Evolutionary conservation across 352 stramenopile species (phyloP).

Genomic region (Aphanomyces stellatus): DNA sequence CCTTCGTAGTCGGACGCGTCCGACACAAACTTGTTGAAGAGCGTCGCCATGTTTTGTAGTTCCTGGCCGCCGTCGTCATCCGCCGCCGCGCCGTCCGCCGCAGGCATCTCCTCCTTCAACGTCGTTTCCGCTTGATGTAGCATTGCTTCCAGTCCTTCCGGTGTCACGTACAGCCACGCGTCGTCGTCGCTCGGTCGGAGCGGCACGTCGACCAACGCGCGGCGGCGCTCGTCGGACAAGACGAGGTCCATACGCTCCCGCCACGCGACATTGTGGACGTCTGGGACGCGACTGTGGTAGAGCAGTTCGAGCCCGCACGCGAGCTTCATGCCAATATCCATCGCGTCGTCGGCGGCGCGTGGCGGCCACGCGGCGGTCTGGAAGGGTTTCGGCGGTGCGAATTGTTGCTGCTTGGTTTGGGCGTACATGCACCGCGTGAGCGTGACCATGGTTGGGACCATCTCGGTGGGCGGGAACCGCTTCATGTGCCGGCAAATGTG

Average conservation of each 20-base stretch:
- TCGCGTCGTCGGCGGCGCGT: conserved; percentile 25
- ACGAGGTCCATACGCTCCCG: conserved; percentile 31
- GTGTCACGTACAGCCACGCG: conserved; percentile 70
- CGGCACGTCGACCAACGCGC: neutral
- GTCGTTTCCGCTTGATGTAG: conserved; percentile 30
- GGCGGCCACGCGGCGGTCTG: conserved; percentile 11
- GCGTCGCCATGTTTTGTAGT: conserved; percentile 54
- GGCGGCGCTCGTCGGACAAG: conserved; percentile 1
- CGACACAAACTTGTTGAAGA: conserved; percentile 70
- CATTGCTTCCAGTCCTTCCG: conserved; percentile 60
- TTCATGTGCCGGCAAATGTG: conserved; percentile 48
- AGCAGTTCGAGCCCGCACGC: conserved; percentile 67
- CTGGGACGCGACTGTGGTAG: conserved; percentile 31
- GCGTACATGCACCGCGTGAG: conserved; percentile 81
- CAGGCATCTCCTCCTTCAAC: conserved; percentile 18
- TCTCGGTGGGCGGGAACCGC: conserved; percentile 26
- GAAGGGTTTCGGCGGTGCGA: conserved; percentile 58
- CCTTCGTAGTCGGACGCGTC: conserved; percentile 53
- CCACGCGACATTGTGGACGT: conserved; percentile 41
- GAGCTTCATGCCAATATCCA: conserved; percentile 68
- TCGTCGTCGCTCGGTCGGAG: conserved; percentile 50
- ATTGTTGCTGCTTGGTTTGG: conserved; percentile 70
- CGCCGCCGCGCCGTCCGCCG: neutral
- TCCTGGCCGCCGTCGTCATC: conserved; percentile 40
- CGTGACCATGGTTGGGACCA: conserved; percentile 32